Base-by-base conservation (phyloP, 1,284 basidiomycete genomes). In the Ceraceosorus guamensis region DNA sequence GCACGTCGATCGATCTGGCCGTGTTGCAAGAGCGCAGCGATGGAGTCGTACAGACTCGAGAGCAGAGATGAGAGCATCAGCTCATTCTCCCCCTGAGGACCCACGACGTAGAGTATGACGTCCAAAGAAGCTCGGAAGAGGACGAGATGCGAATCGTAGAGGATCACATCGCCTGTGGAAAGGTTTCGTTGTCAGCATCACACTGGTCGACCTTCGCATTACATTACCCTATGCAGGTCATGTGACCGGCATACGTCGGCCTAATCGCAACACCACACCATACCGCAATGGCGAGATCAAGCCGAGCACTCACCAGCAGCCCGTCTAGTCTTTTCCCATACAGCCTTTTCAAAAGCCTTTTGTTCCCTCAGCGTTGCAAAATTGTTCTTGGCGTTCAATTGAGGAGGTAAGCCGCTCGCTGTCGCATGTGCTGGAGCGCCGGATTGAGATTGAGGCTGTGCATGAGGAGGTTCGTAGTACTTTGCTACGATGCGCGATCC, bases 1-100 rank as follows among this genome's bases (percentile, higher is more conserved):
- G 87, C 88, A 11, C 92, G 83, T 81, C 97, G 98, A 81, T 99
- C 95, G 31, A 98, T 84, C 72, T 92, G 87, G 74, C 91, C 89
- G 33, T 33, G 16, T 48, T 67, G 68, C 33, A 99, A 82, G 34
- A 98, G 81, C 69, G 95, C 81, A 31, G 85, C 84, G 16, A 92
- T 80, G 10, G 91, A 88, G 72, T 98, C 95, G 57, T 85, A 82
- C 73, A 96, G 87, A 0, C 90, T 89, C 48, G 81, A 82, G 24
- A 98, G 84, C 6, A 90, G 87, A 14, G 84, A 80, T 59, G 88
- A 85, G 46, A 98, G 85, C 91, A 98, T 97, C 61, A 98, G 83
- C 79, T 98, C 93, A 79, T 99, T 98, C 79, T 95, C 91, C 3
- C 82, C 81, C 10, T 89, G 77, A 4, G 88, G 87, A 14, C 89